phyloP scores from a whole-genome alignment of 352 stramenopile genomes.

The Blastocystis sp. region DNA sequence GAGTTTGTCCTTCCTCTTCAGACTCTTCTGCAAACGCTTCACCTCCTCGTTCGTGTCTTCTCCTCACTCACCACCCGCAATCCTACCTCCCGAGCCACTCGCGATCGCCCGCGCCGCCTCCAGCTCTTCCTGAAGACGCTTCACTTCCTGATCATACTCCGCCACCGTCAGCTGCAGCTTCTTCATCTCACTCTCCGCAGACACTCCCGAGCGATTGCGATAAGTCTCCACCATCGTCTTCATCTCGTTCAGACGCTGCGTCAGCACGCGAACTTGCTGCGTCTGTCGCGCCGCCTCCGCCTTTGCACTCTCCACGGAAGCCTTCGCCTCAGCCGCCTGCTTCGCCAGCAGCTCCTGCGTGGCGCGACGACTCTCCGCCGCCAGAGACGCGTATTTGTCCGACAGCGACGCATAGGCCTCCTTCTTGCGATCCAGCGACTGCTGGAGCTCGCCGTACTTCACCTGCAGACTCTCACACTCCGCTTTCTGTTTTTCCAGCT shows the following conservation, averaged over 20 bases:
- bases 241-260: not conserved
- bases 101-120: not conserved
- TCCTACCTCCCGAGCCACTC: not conserved
- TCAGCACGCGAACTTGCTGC: not conserved
- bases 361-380: not conserved
- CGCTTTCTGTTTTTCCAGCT: not conserved
- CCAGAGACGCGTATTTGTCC: not conserved
- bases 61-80: not conserved
- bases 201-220: not conserved
- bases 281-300: not conserved
- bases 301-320: not conserved
- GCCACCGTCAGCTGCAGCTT: not conserved
- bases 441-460: slow-evolving; percentile 1
- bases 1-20: slow-evolving; percentile 4
- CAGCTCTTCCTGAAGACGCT: not conserved
- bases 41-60: not conserved
- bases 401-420: not conserved
- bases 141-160: slow-evolving; percentile 27
- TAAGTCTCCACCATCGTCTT: slow-evolving; percentile 17
- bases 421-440: not conserved
- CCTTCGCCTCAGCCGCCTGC: not conserved
- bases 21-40: not conserved
- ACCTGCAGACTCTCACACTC: not conserved
- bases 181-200: not conserved
- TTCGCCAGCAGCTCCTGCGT: not conserved